Conservation (phyloP, 2,329 filamentous ascomycete species). For the Cercospora janseana region DNA sequence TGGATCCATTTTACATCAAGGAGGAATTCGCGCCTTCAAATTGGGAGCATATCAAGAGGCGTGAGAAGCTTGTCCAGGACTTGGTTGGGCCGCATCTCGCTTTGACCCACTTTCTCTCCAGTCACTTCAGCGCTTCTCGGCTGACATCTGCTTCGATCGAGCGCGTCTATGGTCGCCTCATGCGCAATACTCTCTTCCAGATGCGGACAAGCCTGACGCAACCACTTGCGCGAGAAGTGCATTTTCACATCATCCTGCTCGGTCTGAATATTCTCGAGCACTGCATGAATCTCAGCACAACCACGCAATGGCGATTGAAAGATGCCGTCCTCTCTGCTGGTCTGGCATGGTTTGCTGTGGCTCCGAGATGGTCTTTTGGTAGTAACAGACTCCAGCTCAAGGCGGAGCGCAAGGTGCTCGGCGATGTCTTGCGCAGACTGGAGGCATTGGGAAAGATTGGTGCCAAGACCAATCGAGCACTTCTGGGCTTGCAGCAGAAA, state of each 20-base stretch:
- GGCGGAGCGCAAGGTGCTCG: constrained; percentile 79
- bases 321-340: constrained; percentile 84
- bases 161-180: constrained; percentile 74
- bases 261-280: constrained; percentile 73
- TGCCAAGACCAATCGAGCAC: constrained; percentile 45
- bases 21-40: constrained; percentile 93
- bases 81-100: constrained; percentile 82
- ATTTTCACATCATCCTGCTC: constrained; percentile 83
- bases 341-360: constrained; percentile 80
- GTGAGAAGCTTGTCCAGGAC: constrained; percentile 76
- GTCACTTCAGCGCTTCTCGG: constrained; percentile 92
- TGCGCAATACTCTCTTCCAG: constrained; percentile 74
- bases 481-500: constrained; percentile 70
- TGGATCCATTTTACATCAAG: constrained; percentile 85
- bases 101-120: constrained; percentile 83
- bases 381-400: constrained; percentile 91
- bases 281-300: constrained; percentile 62
- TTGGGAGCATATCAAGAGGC: constrained; percentile 67
- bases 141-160: constrained; percentile 80
- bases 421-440: constrained; percentile 69
- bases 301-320: constrained; percentile 77
- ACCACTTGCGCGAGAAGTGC: constrained; percentile 85
- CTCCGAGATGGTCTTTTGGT: constrained; percentile 89
- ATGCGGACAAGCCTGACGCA: constrained; percentile 70
- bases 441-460: constrained; percentile 63